These are phyloP conservation scores for Colletotrichum sp. DNA, from an alignment of 2,329 filamentous ascomycete genomes.

Conservation along the genomic window DNA sequence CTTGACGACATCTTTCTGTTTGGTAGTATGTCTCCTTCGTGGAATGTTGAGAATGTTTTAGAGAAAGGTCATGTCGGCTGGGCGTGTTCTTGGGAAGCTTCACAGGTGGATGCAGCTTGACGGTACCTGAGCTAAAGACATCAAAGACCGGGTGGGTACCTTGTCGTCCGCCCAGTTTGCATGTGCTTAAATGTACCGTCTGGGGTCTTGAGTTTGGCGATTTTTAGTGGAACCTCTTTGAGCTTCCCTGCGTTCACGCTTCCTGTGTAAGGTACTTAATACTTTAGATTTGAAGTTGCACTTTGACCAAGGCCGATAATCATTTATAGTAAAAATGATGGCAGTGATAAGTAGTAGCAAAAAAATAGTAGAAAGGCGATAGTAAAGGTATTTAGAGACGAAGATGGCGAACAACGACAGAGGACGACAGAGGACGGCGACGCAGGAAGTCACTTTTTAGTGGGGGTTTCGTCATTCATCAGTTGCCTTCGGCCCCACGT, in stretches of 20 bases:
- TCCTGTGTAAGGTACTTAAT: neutral
- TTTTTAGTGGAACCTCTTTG: slow-evolving; percentile 3
- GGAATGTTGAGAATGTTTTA: neutral
- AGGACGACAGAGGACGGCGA: neutral
- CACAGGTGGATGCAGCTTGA: slow-evolving; percentile 3
- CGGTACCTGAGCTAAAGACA: neutral
- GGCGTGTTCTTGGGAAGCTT: slow-evolving; percentile 4
- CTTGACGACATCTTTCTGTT: slow-evolving; percentile 56
- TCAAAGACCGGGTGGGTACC: neutral
- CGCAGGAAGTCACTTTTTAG: neutral
- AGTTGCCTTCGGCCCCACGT: slow-evolving; percentile 24
- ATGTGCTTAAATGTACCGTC: slow-evolving; percentile 9
- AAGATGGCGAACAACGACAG: neutral
- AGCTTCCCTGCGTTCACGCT: neutral
- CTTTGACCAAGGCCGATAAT: neutral
- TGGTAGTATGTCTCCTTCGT: neutral
- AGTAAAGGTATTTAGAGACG: neutral
- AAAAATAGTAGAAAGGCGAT: rapidly evolving
- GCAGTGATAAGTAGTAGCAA: neutral
- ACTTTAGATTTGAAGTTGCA: neutral
- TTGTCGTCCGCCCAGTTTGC: neutral
- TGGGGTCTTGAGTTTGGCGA: neutral
- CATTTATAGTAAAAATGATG: neutral
- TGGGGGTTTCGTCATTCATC: slow-evolving; percentile 23
- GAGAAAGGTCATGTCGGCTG: neutral